Evolutionary conservation across 208 protist genomes (phyloP), one percentile per base, ranked within the genome.

Genomic region (Crithidia fasciculata): DNA sequence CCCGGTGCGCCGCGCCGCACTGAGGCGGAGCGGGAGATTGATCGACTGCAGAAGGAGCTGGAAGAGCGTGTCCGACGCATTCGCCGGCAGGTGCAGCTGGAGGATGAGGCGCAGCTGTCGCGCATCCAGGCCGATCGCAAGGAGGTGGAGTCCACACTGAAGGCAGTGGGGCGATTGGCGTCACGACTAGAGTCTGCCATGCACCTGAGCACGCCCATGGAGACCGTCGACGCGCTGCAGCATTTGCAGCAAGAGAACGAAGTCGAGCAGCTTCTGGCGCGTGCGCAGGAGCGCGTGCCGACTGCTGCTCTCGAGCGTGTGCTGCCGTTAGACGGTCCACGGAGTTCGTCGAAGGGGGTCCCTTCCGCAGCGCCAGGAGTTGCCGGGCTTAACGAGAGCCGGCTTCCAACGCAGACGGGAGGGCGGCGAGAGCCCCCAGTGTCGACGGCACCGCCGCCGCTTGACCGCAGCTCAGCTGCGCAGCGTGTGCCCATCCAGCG

Each of bases 1-100:
- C 18, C 63, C 3, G 86, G 49, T 28, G 78, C 84, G 5, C 82
- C 83, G 53, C 78, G 75, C n/a, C 90, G 82, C 13, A 36, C 86
- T 5, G 64, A 80, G 44, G 90, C 86, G 44, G 72, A 86, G 65
- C 53, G 69, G 9, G 82, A 92, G 61, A 78, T 91, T 8, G 86
- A 81, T 39, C 79, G 82, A 5, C 74, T 95, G 19, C 90, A 85
- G 43, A 84, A 74, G 12, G 84, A 93, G 79, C 74, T 76, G 44
- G 90, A 93, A 79, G 85, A 88, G 69, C 72, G 74, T 44, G 74
- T 91, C 37, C 63, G 72, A 10, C 54, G 36, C 44, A 86, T 91
- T 55, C 60, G 77, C 36, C 58, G 53, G 13, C 66, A 59, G 60
- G 52, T 90, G 50, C 83, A 91, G 72, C 72, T 72, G 43, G 69